Conservation (phyloP, 164 flowering plant genomes). For the Liquidambar formosana region DNA sequence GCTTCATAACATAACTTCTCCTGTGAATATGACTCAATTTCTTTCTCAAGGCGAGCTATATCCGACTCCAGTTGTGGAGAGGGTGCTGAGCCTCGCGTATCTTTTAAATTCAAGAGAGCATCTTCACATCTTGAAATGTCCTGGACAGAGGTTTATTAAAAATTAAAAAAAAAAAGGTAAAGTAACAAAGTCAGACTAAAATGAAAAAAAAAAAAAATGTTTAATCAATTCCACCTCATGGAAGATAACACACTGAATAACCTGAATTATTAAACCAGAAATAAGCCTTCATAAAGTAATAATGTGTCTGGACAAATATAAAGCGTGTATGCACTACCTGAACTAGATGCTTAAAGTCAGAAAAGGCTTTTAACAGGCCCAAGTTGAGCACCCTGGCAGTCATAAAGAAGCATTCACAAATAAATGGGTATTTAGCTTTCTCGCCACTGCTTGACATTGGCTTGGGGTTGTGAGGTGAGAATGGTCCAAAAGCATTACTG, state of each 20-base stretch:
- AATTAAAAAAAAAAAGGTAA: neutral
- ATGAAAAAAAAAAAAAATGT: neutral
- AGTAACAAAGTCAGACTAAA: neutral
- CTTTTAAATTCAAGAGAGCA: constrained; percentile 60
- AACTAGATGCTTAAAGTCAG: constrained; percentile 89
- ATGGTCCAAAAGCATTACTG: constrained; percentile 29
- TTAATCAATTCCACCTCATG: neutral
- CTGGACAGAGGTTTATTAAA: constrained; percentile 32
- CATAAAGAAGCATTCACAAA: constrained; percentile 99
- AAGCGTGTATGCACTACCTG: constrained; percentile 54
- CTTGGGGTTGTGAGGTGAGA: constrained; percentile 32
- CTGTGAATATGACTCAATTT: constrained; percentile 72
- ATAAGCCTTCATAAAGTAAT: neutral
- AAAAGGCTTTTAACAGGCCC: constrained; percentile 88
- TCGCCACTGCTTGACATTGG: constrained; percentile 38
- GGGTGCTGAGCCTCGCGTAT: constrained; percentile 66
- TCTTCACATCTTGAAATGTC: constrained; percentile 90
- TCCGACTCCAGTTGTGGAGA: constrained; percentile 68
- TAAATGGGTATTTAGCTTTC: constrained; percentile 62
- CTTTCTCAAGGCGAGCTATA: constrained; percentile 81
- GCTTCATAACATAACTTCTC: constrained; percentile 96
- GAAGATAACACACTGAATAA: neutral
- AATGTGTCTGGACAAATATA: neutral
- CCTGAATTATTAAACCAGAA: neutral
- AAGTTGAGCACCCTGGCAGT: constrained; percentile 93